Evolutionary conservation across 495 filamentous ascomycete species (phyloP).

Genomic region (Penicillium silybi): DNA sequence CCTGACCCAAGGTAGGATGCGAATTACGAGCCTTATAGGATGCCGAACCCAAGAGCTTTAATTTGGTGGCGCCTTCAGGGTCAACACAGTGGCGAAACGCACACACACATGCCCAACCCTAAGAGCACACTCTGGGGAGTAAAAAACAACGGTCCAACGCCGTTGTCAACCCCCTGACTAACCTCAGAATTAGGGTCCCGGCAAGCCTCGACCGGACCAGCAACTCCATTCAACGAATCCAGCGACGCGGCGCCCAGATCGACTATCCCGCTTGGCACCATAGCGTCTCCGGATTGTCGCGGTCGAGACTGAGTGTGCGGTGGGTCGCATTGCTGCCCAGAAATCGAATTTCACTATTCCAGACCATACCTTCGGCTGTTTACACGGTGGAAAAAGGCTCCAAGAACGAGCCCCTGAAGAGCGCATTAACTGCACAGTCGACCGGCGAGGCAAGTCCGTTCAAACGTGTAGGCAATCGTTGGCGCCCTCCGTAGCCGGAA

Average conservation of each 20-base stretch:
- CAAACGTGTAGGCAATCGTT: too few species aligned
- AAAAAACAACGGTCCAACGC: not conserved
- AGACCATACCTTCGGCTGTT: too few species aligned
- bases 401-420: not conserved
- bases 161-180: constrained; percentile 13
- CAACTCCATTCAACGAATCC: not conserved
- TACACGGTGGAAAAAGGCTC: too few species aligned
- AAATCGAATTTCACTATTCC: too few species aligned
- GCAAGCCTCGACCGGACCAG: constrained; percentile 13
- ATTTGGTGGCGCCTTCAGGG: not conserved
- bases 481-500: not conserved
- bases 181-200: constrained; percentile 18
- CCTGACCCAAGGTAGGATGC: not conserved
- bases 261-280: constrained; percentile 12
- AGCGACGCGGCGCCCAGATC: constrained; percentile 13
- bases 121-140: not conserved
- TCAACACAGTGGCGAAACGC: not conserved
- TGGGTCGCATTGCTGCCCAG: constrained; percentile 1
- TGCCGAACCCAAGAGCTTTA: not conserved
- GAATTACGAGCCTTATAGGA: not conserved
- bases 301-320: constrained; percentile 7
- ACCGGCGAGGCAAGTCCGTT: not conserved
- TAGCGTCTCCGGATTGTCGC: constrained; percentile 3
- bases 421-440: not conserved
- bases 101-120: too few species aligned